phyloP scores from a whole-genome alignment of 306 rosid species.

The Carpinus viminea region DNA sequence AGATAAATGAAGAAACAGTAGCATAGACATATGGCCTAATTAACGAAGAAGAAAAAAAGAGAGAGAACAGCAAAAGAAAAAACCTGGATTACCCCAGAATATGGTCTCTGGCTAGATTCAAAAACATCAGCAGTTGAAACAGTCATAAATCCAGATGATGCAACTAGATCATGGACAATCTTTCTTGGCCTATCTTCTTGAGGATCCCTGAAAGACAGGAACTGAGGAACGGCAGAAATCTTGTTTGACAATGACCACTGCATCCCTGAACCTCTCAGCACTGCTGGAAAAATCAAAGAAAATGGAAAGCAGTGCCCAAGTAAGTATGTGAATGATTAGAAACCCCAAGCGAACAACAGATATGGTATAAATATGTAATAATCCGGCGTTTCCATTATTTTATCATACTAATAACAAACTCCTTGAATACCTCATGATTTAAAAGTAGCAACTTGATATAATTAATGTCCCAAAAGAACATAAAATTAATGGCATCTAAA shows the following conservation, averaged over 20 bases:
- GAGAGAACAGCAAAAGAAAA: slow-evolving; percentile 8
- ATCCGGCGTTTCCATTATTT: background rate
- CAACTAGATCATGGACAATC: slow-evolving; percentile 40
- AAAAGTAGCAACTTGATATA: background rate
- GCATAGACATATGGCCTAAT: too few species aligned
- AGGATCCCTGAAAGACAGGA: slow-evolving; percentile 65
- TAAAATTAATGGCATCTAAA: background rate
- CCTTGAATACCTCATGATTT: slow-evolving; percentile 9
- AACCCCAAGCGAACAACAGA: background rate
- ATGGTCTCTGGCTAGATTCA: slow-evolving; percentile 50
- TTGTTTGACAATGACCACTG: slow-evolving; percentile 91
- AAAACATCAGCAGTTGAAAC: slow-evolving; percentile 50
- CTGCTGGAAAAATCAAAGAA: slow-evolving; percentile 34
- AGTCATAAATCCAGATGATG: slow-evolving; percentile 48
- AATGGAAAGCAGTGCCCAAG: background rate
- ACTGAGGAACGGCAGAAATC: slow-evolving; percentile 62
- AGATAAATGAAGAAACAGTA: too few species aligned
- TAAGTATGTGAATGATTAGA: background rate
- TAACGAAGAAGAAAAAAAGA: background rate
- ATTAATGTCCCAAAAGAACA: background rate
- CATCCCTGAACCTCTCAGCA: slow-evolving; percentile 64
- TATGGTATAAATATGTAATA: background rate
- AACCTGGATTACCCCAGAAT: slow-evolving; percentile 55
- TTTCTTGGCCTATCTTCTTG: slow-evolving; percentile 63
- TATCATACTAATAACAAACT: background rate